Percentiles rank a stretch among this genome's conserved stretches.
Conservation (phyloP, 2,329 filamentous ascomycete genomes). For the Decorospora gaudefroyi region DNA sequence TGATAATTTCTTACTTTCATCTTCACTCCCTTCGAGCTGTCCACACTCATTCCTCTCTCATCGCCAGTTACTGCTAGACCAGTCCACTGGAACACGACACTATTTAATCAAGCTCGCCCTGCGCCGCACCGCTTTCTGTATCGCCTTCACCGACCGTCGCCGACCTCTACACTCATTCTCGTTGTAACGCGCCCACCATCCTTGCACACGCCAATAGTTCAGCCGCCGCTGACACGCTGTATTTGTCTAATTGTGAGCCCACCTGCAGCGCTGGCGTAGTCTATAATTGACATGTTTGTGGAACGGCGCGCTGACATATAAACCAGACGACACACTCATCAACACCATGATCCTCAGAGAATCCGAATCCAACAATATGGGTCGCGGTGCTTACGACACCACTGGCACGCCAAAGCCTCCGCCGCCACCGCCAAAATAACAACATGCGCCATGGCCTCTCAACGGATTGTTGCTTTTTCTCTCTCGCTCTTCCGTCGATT, state of each 20-base stretch:
- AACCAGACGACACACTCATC: conserved; percentile 32
- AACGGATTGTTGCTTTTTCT: conserved; percentile 10
- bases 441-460: conserved; percentile 7
- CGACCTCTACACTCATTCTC: conserved; percentile 30
- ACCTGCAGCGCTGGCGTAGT: conserved; percentile 9
- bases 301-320: conserved; percentile 38
- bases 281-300: conserved; percentile 20
- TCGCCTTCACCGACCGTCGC: conserved; percentile 15
- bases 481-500: conserved; percentile 7
- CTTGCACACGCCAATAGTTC: conserved; percentile 28
- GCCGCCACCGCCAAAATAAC: conserved; percentile 50
- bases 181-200: conserved; percentile 11
- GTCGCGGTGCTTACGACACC: conserved; percentile 56
- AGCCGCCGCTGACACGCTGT: conserved; percentile 29
- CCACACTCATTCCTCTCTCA: conserved; percentile 32
- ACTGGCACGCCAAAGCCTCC: conserved; percentile 55
- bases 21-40: conserved; percentile 34
- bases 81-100: conserved; percentile 38
- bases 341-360: conserved; percentile 52
- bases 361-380: conserved; percentile 53
- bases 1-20: conserved; percentile 27
- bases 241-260: conserved; percentile 28
- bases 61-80: conserved; percentile 35
- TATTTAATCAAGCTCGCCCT: conserved; percentile 31
- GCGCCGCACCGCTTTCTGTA: conserved; percentile 14